Conservation (phyloP, 2,329 filamentous ascomycete genomes). For the Fusarium sp. region DNA sequence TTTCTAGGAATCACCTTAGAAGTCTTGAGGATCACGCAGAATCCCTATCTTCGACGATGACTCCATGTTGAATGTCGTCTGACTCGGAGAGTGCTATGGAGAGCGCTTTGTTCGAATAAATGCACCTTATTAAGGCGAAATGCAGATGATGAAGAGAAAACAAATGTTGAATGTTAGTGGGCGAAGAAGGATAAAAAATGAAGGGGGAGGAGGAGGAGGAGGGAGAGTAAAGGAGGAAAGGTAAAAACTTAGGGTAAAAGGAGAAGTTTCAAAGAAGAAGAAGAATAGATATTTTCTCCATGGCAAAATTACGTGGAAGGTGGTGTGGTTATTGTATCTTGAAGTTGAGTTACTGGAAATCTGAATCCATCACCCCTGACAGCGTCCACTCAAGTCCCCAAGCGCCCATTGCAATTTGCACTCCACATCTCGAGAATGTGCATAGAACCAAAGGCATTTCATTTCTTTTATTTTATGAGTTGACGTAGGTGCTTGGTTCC, state of each 20-base stretch:
- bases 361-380: background rate
- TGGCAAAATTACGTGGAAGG: accelerated
- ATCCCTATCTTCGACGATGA: background rate
- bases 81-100: background rate
- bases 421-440: accelerated
- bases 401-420: background rate
- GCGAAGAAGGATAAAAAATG: background rate
- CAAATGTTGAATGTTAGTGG: background rate
- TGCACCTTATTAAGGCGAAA: background rate
- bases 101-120: background rate
- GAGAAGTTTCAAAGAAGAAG: too few relatives aligned
- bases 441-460: accelerated
- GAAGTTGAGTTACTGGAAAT: background rate
- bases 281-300: accelerated
- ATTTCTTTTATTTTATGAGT: background rate
- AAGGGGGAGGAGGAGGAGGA: background rate
- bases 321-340: background rate
- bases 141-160: too few relatives aligned
- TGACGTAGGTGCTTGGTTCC: accelerated
- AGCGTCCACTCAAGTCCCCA: background rate
- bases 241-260: too few relatives aligned
- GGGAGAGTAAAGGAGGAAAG: background rate
- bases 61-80: accelerated
- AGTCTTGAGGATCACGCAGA: background rate
- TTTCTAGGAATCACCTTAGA: background rate